phyloP scores from a whole-genome alignment of 495 filamentous ascomycete species.

The Aspergillus mulundensis region DNA sequence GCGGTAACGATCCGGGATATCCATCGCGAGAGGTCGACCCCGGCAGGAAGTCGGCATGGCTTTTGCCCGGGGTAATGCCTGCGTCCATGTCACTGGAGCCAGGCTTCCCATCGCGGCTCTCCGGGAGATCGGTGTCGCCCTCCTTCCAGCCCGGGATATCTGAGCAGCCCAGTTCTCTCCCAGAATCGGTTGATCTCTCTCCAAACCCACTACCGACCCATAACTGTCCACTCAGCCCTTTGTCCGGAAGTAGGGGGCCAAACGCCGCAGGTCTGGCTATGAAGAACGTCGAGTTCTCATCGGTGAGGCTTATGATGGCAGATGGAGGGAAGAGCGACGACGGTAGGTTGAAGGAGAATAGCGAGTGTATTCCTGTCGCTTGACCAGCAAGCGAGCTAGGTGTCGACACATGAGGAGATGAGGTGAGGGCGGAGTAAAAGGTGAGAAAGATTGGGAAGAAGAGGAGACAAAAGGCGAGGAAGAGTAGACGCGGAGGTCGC shows the following conservation, averaged over 20 bases:
- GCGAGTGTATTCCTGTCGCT: constrained; percentile 44
- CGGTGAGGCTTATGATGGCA: constrained; percentile 90
- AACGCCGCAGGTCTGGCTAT: constrained; percentile 90
- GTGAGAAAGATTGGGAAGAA: constrained; percentile 51
- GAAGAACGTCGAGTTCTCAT: constrained; percentile 98
- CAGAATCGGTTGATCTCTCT: constrained; percentile 58
- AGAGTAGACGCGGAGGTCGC: constrained; percentile 52
- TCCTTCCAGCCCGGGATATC: constrained; percentile 92
- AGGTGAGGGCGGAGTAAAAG: constrained; percentile 47
- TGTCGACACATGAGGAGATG: constrained; percentile 34
- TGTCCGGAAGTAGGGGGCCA: constrained; percentile 69
- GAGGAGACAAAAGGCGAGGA: constrained; percentile 51
- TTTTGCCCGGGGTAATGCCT: constrained; percentile 16
- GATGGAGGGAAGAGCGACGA: constrained; percentile 87
- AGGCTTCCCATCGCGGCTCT: constrained; percentile 28
- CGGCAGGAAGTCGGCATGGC: constrained; percentile 25
- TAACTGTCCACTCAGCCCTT: constrained; percentile 76
- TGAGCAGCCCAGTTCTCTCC: constrained; percentile 94
- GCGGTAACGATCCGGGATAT: constrained; percentile 18
- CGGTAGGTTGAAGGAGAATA: constrained; percentile 63
- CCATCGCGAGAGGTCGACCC: constrained; percentile 22
- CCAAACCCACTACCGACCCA: constrained; percentile 91
- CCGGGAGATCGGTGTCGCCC: constrained; percentile 35
- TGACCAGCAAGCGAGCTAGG: constrained; percentile 39
- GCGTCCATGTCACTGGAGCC: constrained; percentile 24